Base-by-base conservation (phyloP, 345 rosid genomes). In the Populus euphratica region DNA sequence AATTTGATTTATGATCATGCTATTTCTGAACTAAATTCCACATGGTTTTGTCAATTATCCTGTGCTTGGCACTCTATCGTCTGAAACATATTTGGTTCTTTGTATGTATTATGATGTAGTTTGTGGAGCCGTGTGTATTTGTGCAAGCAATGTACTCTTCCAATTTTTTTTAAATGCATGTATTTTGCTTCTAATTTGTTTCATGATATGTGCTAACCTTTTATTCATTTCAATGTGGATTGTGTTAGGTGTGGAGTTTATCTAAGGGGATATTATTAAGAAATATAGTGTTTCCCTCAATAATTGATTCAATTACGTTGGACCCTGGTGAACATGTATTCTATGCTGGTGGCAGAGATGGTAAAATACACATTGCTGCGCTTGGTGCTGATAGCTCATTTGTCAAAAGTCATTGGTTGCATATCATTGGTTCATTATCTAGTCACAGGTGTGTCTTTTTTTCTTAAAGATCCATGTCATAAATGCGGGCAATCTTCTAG, bases 281-380 rank as follows among this genome's bases (percentile, higher is more conserved):
- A 88, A 93, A 82, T 76, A 72, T 96, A 64, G 70, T 86, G 36
- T 92, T 93, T 84, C 92, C 93, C 77, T 86, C 97, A 70, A 79
- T 84, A 70, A 92, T 96, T 77, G 91, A 92, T 87, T 88, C 93
- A 67, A 79, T 96, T 69, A 89, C 90, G 16, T 78, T 96, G 82
- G 96, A 93, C 79, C 97, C 99, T 80, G 91, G 88, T 25, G 94
- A 92, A 79, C 83, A 83, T 80, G 88, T 91, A 72, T 93, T 96
- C 82, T 92, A 90, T 88, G 99, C 97, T 69, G 99, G 98, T 68
- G 73, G 92, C 61, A 85, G 81, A 80, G 98, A 93, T 84, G 93
- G 99, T 33, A 87, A 86, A 70, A 91, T 93, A 75, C 89, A 93
- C 73, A 67, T 96, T 31, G 93, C 89, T 73, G 93, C 93, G 10